Conservation (phyloP, 2,329 filamentous ascomycete species). For the Sphaerulina musiva region DNA sequence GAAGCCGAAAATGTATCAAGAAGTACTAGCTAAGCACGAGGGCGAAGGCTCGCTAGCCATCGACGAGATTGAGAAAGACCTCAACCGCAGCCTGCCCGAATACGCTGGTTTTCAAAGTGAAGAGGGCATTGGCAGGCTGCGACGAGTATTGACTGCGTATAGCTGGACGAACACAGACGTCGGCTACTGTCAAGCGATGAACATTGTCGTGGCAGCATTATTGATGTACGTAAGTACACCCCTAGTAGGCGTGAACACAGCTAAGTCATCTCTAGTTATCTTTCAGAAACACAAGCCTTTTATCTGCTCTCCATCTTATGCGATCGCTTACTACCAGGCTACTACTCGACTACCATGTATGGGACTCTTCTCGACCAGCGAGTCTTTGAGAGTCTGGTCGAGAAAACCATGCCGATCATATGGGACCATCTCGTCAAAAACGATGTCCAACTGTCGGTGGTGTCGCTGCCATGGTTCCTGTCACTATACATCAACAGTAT, state of each 20-base stretch:
- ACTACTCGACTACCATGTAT: slow-evolving; percentile 99
- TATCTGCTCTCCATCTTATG: slow-evolving; percentile 87
- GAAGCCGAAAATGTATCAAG: slow-evolving; percentile 72
- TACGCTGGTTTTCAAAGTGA: slow-evolving; percentile 96
- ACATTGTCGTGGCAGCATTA: slow-evolving; percentile 95
- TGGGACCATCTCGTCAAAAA: slow-evolving; percentile 98
- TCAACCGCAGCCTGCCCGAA: slow-evolving; percentile 92
- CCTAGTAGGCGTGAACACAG: not conserved
- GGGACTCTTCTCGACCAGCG: slow-evolving; percentile 93
- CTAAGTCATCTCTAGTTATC: slow-evolving; percentile 56
- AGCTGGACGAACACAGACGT: slow-evolving; percentile 95
- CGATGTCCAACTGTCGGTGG: slow-evolving; percentile 93
- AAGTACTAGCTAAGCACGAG: slow-evolving; percentile 75
- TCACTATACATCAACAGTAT: slow-evolving; percentile 99
- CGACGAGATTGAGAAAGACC: slow-evolving; percentile 97
- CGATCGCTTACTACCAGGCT: slow-evolving; percentile 86
- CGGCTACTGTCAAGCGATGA: slow-evolving; percentile 99
- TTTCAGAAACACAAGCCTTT: slow-evolving; percentile 93
- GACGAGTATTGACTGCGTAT: slow-evolving; percentile 89
- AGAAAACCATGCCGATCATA: slow-evolving; percentile 95
- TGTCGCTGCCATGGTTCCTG: slow-evolving; percentile 95
- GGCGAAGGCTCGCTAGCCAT: slow-evolving; percentile 89
- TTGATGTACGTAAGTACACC: slow-evolving; percentile 58
- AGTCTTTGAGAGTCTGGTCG: slow-evolving; percentile 95
- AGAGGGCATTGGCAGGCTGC: slow-evolving; percentile 83